These are phyloP conservation scores for Fomitopsis serialis DNA, from an alignment of 768 basidiomycete genomes.

Conservation along the genomic window DNA sequence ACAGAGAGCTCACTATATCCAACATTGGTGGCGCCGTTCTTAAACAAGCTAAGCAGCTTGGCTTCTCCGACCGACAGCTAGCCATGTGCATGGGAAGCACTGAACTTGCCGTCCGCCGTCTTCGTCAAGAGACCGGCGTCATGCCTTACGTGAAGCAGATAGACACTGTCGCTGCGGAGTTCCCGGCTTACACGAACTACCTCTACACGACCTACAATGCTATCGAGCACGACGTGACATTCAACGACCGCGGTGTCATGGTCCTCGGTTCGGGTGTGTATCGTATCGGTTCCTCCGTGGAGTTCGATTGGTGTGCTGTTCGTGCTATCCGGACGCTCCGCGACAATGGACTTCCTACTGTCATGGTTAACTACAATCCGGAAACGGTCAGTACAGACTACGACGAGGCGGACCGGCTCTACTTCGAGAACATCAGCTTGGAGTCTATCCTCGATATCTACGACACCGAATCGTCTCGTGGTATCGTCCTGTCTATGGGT, in stretches of 20 bases:
- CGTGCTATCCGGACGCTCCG: constrained; percentile 94
- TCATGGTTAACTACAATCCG: constrained; percentile 99
- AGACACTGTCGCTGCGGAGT: constrained; percentile 98
- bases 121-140: constrained; percentile 81
- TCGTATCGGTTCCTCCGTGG: constrained; percentile 97
- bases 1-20: constrained; percentile 59
- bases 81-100: constrained; percentile 81
- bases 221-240: constrained; percentile 86
- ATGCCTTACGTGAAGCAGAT: constrained; percentile 96
- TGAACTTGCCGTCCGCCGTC: constrained; percentile 86
- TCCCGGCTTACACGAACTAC: constrained; percentile 98
- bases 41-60: constrained; percentile 85
- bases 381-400: constrained; percentile 99
- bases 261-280: constrained; percentile 98
- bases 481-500: constrained; percentile 96
- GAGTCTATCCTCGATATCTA: constrained; percentile 98
- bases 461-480: constrained; percentile 81
- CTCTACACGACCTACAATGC: constrained; percentile 98
- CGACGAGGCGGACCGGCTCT: constrained; percentile 96
- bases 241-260: constrained; percentile 92
- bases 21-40: constrained; percentile 59
- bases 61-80: constrained; percentile 92
- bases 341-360: constrained; percentile 88
- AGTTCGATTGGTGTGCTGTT: constrained; percentile 99
- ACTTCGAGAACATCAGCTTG: constrained; percentile 97